Evolutionary conservation across 2,329 filamentous ascomycete species (phyloP), one percentile per base, ranked within the genome.

Genomic region (Fusarium proliferatum): DNA sequence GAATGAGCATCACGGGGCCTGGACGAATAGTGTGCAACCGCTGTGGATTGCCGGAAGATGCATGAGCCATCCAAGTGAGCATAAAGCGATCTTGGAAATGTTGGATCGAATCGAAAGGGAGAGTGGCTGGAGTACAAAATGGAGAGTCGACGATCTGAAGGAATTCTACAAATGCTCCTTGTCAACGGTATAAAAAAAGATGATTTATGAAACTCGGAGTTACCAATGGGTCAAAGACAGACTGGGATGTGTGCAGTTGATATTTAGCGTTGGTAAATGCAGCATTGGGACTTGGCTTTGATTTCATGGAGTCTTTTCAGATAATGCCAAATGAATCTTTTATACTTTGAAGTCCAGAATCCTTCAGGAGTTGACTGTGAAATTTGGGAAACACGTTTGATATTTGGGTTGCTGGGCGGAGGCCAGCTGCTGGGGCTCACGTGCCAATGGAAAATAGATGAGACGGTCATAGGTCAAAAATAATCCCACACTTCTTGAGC

Each of bases 21-120:
- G 88, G 76, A 89, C 85, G 34, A 88, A 89, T 67, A 84, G 86
- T 9, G 84, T 88, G 3, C 87, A 89, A 72, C 86, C 87, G 4
- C 76, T 89, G 6, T 88, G 85, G 84, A 84, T 89, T 63, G 87
- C 88, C 2, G 88, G 87, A 1, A 81, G 84, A 8, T 79, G 87
- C 6, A 84, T 89, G 76, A 88, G 85, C 69, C 86, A 88, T 70
- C 83, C 80, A 5, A 78, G 76, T 56, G 82, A 86, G 60, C 83
- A 84, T 59, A 77, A 64, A 48, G 80, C 81, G 4, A 82, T 89
- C n/a, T 41, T 88, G 16, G 81, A 85, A 16, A 78, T 87, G 19
- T 75, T 87, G 48, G 83, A 83, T 21, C 80, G 81, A 30, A 89
- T 89, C 39, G 87, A 89, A 79, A 80, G 79, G 34, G 85, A 88